A percentile compares a stretch with the other conserved stretches of the same genome.
Evolutionary conservation across 768 basidiomycete genomes (phyloP).

Genomic region (Exidia glandulosa): DNA sequence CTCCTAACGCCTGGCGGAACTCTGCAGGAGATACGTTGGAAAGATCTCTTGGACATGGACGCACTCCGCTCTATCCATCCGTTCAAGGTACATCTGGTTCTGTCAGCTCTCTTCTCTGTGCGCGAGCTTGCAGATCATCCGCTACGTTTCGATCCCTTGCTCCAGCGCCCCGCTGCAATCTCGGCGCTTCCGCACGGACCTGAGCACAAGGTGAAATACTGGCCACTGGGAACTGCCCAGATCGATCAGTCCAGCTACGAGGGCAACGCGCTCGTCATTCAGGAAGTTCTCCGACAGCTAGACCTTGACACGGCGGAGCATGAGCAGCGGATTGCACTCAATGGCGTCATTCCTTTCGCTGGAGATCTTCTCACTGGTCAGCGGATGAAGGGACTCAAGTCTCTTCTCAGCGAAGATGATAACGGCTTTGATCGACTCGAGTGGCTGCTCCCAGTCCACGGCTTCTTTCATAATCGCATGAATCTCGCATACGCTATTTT

Average conservation of each 20-base stretch:
- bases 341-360: not conserved
- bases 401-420: not conserved
- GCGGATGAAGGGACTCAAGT: not conserved
- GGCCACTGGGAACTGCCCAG: not conserved
- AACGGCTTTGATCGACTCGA: not conserved
- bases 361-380: not conserved
- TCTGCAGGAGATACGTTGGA: no score
- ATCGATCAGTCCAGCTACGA: not conserved
- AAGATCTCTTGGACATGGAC: no score
- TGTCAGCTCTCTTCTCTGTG: no score
- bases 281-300: not conserved
- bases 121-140: not conserved
- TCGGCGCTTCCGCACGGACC: not conserved
- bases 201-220: not conserved
- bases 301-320: not conserved
- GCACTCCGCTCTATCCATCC: no score
- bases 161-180: not conserved
- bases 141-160: not conserved
- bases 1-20: no score
- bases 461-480: not conserved
- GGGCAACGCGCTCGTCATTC: not conserved
- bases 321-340: not conserved
- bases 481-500: not conserved
- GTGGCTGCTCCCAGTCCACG: not conserved
- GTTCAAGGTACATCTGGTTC: no score